A percentile compares a stretch with the other conserved stretches of the same genome.
phyloP scores from a whole-genome alignment of 352 stramenopile genomes.

The Phytophthora ohioensis region DNA sequence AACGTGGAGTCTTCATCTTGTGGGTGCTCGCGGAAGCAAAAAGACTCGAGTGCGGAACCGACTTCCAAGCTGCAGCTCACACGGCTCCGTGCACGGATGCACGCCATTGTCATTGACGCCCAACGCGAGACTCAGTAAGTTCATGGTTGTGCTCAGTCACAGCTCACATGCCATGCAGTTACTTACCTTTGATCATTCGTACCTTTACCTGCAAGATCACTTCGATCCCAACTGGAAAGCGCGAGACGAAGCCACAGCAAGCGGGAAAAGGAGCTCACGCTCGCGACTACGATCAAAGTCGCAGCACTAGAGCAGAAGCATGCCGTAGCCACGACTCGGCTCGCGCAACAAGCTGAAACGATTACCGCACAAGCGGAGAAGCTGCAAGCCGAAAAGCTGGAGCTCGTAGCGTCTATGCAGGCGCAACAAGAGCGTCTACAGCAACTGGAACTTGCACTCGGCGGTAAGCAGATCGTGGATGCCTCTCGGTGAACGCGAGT shows the following conservation, averaged over 20 bases:
- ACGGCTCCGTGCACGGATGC: constrained; percentile 59
- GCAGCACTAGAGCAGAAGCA: constrained; percentile 61
- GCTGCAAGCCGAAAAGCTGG: constrained; percentile 59
- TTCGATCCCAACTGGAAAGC: constrained; percentile 56
- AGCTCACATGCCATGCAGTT: background rate
- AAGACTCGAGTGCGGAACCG: constrained; percentile 34
- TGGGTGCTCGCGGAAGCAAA: constrained; percentile 31
- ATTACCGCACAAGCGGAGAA: constrained; percentile 45
- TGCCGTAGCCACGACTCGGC: constrained; percentile 46
- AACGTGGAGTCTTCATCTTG: constrained; percentile 10
- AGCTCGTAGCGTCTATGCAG: constrained; percentile 47
- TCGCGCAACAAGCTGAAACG: constrained; percentile 46
- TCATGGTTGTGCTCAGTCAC: background rate
- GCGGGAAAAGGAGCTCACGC: constrained; percentile 58
- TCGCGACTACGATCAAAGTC: constrained; percentile 59
- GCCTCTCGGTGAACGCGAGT: constrained; percentile 44
- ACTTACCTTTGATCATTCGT: constrained; percentile 19
- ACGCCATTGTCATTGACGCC: constrained; percentile 57
- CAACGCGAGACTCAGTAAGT: constrained; percentile 57
- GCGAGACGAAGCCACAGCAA: constrained; percentile 43
- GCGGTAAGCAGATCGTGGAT: constrained; percentile 51
- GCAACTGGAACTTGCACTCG: constrained; percentile 63
- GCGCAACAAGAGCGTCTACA: constrained; percentile 55
- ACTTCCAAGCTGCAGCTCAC: constrained; percentile 54
- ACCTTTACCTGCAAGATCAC: constrained; percentile 41